A percentile compares a stretch with the other conserved stretches of the same genome.
Evolutionary conservation across 306 rosid species (phyloP).

Genomic region (Ochetophila trinervis): DNA sequence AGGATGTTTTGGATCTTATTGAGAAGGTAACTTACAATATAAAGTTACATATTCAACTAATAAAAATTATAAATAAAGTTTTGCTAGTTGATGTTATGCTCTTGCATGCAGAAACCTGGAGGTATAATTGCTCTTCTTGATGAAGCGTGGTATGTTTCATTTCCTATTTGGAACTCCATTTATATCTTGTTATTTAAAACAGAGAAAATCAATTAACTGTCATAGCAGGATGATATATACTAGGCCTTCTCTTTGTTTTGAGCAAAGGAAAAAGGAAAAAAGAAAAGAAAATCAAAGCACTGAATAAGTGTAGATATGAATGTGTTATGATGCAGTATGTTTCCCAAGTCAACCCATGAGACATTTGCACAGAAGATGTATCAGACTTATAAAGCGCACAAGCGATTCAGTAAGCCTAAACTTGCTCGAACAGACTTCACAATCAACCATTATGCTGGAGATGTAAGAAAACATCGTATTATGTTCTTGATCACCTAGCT

Average conservation of each 20-base stretch:
- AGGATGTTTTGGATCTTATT: slow-evolving; percentile 84
- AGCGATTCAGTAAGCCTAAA: slow-evolving; percentile 89
- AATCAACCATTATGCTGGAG: slow-evolving; percentile 85
- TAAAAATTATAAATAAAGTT: slow-evolving; percentile 12
- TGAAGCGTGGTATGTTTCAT: slow-evolving; percentile 74
- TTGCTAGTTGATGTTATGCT: slow-evolving; percentile 14
- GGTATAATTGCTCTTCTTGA: slow-evolving; percentile 91
- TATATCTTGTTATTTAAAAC: slow-evolving; percentile 9
- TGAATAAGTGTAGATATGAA: background rate
- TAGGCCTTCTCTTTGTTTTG: too few relatives aligned
- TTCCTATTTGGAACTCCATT: slow-evolving; percentile 21
- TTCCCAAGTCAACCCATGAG: slow-evolving; percentile 86
- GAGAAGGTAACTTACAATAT: slow-evolving; percentile 55
- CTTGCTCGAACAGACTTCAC: slow-evolving; percentile 79
- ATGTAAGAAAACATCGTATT: slow-evolving; percentile 42
- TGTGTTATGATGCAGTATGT: slow-evolving; percentile 59
- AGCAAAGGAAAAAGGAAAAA: background rate
- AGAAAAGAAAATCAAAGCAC: background rate
- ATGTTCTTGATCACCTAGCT: slow-evolving; percentile 2
- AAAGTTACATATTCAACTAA: slow-evolving; percentile 7
- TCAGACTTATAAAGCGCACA: slow-evolving; percentile 77
- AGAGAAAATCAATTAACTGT: background rate
- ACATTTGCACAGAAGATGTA: slow-evolving; percentile 91
- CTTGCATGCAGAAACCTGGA: slow-evolving; percentile 76
- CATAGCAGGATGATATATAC: background rate